Conservation (phyloP, 2,329 filamentous ascomycete genomes). For the Alternaria atra region DNA sequence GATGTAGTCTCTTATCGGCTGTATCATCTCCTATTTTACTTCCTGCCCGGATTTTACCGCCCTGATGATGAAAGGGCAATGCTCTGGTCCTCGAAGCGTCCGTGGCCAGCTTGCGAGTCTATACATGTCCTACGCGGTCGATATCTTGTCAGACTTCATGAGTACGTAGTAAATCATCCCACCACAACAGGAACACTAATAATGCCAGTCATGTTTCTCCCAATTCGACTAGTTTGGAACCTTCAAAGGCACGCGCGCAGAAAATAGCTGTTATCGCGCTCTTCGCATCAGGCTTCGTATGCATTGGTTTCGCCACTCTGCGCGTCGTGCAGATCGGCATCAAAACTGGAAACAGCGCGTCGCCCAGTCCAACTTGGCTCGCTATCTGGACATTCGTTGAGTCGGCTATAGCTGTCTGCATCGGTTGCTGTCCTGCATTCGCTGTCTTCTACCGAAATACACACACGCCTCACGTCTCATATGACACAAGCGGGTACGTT, state of each 20-base stretch:
- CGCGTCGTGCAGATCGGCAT: constrained; percentile 45
- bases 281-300: constrained; percentile 35
- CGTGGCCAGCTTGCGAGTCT: constrained; percentile 42
- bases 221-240: constrained; percentile 50
- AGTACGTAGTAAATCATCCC: constrained; percentile 26
- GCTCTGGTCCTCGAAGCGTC: constrained; percentile 35
- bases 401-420: constrained; percentile 39
- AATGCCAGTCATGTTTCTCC: constrained; percentile 49
- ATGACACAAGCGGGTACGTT: constrained; percentile 20
- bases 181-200: background rate
- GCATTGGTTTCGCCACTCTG: constrained; percentile 33
- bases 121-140: constrained; percentile 46
- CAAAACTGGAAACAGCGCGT: constrained; percentile 24
- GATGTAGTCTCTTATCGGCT: constrained; percentile 47
- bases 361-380: constrained; percentile 44
- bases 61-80: constrained; percentile 44
- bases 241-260: constrained; percentile 41
- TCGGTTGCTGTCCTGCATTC: constrained; percentile 37
- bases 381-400: constrained; percentile 50
- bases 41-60: constrained; percentile 45
- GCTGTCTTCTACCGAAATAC: constrained; percentile 24
- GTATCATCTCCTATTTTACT: constrained; percentile 33
- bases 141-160: constrained; percentile 47
- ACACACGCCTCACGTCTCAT: constrained; percentile 18
- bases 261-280: constrained; percentile 46